These are phyloP conservation scores for Sicyos edulis DNA, from an alignment of 306 rosid species.

Conservation along the genomic window DNA sequence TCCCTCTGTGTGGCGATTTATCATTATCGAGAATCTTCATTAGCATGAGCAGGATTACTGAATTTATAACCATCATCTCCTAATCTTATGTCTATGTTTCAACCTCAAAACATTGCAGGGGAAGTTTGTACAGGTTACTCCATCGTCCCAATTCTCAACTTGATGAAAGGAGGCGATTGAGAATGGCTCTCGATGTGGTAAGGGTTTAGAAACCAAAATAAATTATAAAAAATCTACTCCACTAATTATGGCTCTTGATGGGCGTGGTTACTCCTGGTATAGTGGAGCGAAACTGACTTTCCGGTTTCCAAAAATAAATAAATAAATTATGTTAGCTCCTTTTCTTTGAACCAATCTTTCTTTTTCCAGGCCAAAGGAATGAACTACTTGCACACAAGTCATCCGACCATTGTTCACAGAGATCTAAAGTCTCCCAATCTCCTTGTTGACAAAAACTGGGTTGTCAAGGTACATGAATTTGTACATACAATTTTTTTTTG, in stretches of 20 bases:
- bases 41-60: slow-evolving; percentile 3
- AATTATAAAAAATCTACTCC: background rate
- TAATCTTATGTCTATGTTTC: slow-evolving; percentile 29
- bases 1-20: background rate
- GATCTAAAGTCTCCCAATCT: slow-evolving; percentile 96
- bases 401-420: slow-evolving; percentile 94
- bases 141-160: slow-evolving; percentile 88
- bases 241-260: slow-evolving; percentile 1
- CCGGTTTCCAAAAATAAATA: too few relatives aligned
- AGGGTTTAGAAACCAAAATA: slow-evolving; percentile 13
- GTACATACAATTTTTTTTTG: background rate
- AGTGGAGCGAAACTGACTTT: too few relatives aligned
- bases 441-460: slow-evolving; percentile 96
- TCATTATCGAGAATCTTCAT: background rate
- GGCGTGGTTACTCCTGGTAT: too few relatives aligned
- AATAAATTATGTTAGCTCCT: background rate
- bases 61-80: slow-evolving; percentile 18
- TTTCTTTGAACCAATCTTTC: background rate
- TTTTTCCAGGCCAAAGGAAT: slow-evolving; percentile 85
- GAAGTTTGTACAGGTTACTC: slow-evolving; percentile 80
- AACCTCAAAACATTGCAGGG: slow-evolving; percentile 48
- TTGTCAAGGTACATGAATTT: slow-evolving; percentile 61
- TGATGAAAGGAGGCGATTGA: slow-evolving; percentile 87
- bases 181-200: slow-evolving; percentile 99
- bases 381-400: slow-evolving; percentile 98